Conservation (phyloP, 2,329 filamentous ascomycete genomes). For the Colletotrichum lindemuthianum region DNA sequence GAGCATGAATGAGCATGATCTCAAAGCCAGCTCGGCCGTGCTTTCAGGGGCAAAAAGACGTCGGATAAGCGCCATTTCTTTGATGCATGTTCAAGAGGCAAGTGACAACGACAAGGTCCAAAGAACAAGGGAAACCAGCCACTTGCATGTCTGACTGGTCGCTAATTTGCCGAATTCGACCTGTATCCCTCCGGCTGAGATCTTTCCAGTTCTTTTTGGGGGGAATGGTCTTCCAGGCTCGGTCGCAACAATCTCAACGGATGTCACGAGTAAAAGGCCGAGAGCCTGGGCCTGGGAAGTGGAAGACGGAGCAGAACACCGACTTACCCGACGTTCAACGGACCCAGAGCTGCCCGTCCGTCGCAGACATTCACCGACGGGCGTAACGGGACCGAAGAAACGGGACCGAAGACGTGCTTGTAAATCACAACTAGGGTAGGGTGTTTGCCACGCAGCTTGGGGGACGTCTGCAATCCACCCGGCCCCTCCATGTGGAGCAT, state of each 20-base stretch:
- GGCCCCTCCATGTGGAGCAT: slow-evolving; percentile 23
- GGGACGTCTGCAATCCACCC: slow-evolving; percentile 21
- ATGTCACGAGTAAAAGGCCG: neutral
- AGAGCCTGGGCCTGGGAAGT: neutral
- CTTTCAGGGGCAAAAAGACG: neutral
- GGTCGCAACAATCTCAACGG: neutral
- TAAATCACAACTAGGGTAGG: slow-evolving; percentile 17
- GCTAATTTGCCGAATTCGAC: too few relatives aligned
- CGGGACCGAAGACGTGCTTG: slow-evolving; percentile 20
- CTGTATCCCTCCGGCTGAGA: too few relatives aligned
- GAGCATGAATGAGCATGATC: neutral
- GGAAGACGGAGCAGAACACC: slow-evolving; percentile 27
- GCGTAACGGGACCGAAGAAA: slow-evolving; percentile 27
- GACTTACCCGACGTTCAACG: slow-evolving; percentile 24
- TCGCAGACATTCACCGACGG: slow-evolving; percentile 31
- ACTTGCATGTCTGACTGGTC: too few relatives aligned
- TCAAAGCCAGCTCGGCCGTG: neutral
- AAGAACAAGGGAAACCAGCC: too few relatives aligned
- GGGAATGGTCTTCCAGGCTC: too few relatives aligned
- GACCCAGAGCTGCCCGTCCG: slow-evolving; percentile 8
- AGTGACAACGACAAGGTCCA: too few relatives aligned
- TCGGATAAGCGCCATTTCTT: too few relatives aligned
- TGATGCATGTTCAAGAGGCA: too few relatives aligned
- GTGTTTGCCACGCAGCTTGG: slow-evolving; percentile 23
- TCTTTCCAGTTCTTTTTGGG: too few relatives aligned